These are phyloP conservation scores for Penicillium corylophilum DNA, from an alignment of 2,329 filamentous ascomycete species.

Conservation along the genomic window DNA sequence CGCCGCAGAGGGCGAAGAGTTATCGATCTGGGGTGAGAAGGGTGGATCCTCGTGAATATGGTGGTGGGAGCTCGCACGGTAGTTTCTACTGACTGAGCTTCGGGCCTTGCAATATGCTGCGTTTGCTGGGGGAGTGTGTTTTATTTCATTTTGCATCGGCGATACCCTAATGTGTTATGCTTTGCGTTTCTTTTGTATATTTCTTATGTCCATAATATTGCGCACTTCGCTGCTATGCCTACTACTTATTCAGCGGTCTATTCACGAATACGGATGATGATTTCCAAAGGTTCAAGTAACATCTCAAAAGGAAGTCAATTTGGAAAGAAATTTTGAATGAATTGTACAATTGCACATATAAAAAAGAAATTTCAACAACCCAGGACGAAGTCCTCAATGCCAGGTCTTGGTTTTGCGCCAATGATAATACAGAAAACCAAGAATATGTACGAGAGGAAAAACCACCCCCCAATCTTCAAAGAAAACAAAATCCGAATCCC, in stretches of 20 bases:
- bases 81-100: constrained; percentile 12
- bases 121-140: neutral
- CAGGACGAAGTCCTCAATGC: constrained; percentile 9
- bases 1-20: constrained; percentile 37
- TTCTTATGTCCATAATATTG: neutral
- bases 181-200: neutral
- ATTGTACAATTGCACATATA: constrained; percentile 7
- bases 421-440: constrained; percentile 9
- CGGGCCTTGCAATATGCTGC: neutral
- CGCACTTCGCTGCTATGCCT: neutral
- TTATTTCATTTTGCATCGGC: constrained; percentile 8
- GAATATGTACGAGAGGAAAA: constrained; percentile 15
- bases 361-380: neutral
- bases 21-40: constrained; percentile 45
- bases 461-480: neutral
- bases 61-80: constrained; percentile 30
- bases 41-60: constrained; percentile 46
- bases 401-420: constrained; percentile 14
- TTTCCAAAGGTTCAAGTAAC: neutral
- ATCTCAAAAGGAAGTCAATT: too few species aligned
- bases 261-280: neutral
- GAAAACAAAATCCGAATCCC: neutral
- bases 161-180: constrained; percentile 19
- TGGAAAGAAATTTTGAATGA: neutral
- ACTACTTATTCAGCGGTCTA: neutral